Conservation (phyloP, 2,329 filamentous ascomycete genomes). For the Thermothelomyces thermophilus region DNA sequence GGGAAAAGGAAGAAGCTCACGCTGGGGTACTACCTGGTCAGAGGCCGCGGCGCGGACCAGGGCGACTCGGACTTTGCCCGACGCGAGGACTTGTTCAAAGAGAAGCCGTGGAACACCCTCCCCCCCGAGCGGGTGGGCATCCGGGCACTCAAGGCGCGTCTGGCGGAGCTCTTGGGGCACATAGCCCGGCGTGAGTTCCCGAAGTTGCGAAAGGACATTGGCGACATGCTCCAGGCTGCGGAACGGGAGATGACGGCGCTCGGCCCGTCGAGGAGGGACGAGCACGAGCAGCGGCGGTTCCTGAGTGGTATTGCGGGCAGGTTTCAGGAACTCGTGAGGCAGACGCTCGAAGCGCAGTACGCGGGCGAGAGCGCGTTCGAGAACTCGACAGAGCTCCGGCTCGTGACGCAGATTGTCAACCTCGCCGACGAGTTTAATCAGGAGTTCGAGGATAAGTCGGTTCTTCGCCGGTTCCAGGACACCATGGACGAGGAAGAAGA, state of each 20-base stretch:
- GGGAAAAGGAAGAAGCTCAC: slow-evolving; percentile 37
- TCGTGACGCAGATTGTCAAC: slow-evolving; percentile 35
- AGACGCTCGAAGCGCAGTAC: slow-evolving; percentile 34
- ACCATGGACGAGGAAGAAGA: background rate
- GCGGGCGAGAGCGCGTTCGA: slow-evolving; percentile 28
- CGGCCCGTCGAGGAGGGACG: slow-evolving; percentile 15
- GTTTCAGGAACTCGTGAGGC: slow-evolving; percentile 28
- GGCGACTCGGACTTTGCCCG: slow-evolving; percentile 2
- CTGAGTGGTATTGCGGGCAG: slow-evolving; percentile 31
- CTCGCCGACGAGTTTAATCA: slow-evolving; percentile 34
- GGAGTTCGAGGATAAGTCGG: slow-evolving; percentile 20
- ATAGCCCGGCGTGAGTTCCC: slow-evolving; percentile 28
- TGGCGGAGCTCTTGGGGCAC: slow-evolving; percentile 26
- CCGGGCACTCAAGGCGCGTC: slow-evolving; percentile 19
- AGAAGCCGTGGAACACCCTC: slow-evolving; percentile 20
- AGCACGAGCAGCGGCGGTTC: slow-evolving; percentile 30
- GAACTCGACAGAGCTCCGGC: slow-evolving; percentile 24
- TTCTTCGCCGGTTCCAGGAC: slow-evolving; percentile 9
- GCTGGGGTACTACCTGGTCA: slow-evolving; percentile 44
- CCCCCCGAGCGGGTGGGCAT: slow-evolving; percentile 25
- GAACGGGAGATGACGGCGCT: slow-evolving; percentile 7
- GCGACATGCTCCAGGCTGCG: slow-evolving; percentile 2
- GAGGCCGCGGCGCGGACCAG: slow-evolving; percentile 35
- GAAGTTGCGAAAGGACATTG: slow-evolving; percentile 22
- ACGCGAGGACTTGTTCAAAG: slow-evolving; percentile 14